These are phyloP conservation scores for Starmerella stigmatis DNA, from an alignment of 805 yeast genomes.

Conservation along the genomic window DNA sequence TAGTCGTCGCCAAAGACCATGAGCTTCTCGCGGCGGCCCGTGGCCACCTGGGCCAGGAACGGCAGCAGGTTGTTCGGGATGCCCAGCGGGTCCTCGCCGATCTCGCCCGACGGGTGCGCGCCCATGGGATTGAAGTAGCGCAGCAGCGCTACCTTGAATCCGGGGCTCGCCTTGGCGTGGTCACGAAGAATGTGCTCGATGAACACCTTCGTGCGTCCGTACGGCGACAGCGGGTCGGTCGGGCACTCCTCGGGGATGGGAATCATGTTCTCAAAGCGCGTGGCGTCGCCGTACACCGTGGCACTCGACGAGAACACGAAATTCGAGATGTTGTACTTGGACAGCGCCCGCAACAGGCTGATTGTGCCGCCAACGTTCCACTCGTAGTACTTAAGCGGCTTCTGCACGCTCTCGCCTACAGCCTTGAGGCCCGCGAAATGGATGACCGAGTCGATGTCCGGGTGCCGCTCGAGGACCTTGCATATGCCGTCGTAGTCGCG, in stretches of 20 bases:
- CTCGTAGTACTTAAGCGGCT: constrained; percentile 58
- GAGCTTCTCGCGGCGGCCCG: constrained; percentile 55
- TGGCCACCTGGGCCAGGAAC: constrained; percentile 65
- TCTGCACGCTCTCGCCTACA: constrained; percentile 62
- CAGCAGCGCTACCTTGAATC: constrained; percentile 44
- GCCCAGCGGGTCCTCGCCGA: constrained; percentile 75
- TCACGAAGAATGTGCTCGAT: constrained; percentile 56
- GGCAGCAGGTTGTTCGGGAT: constrained; percentile 70
- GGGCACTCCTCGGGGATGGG: constrained; percentile 76
- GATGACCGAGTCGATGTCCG: constrained; percentile 46
- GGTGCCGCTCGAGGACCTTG: constrained; percentile 40
- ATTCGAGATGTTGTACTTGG: constrained; percentile 37
- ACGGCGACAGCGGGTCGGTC: constrained; percentile 63
- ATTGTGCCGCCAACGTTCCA: constrained; percentile 60
- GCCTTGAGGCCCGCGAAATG: constrained; percentile 81
- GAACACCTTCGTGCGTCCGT: constrained; percentile 59
- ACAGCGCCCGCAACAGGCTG: constrained; percentile 46
- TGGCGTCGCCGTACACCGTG: constrained; percentile 75
- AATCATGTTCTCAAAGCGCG: constrained; percentile 57
- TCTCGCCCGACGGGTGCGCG: constrained; percentile 69
- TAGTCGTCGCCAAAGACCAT: constrained; percentile 66
- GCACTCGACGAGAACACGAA: constrained; percentile 72
- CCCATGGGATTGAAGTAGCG: constrained; percentile 80
- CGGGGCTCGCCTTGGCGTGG: constrained; percentile 35
- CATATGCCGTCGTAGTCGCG: constrained; percentile 41